Base-by-base conservation (phyloP, 768 basidiomycete genomes). In the Royoungia palumana region DNA sequence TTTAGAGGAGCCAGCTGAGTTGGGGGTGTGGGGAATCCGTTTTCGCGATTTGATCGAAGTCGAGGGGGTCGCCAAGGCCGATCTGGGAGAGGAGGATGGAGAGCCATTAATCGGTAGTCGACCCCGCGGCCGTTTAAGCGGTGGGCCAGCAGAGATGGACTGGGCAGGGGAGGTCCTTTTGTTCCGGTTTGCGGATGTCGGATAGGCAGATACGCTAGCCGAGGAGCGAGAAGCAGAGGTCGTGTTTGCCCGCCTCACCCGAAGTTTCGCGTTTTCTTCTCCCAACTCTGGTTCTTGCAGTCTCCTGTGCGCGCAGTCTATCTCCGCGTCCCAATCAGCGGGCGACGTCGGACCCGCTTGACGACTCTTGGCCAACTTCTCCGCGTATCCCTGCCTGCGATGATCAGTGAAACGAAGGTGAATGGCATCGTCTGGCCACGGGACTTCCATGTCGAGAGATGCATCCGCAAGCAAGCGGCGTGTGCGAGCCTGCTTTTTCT, bases 301-400 rank as follows among this genome's bases (percentile, higher is more conserved):
- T 34, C 43, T 54, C 5, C 44, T 35, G 34, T 57, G 54, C 0
- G 53, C 54, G 1, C 11, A 34, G 6, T 67, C 65, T 42, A 69
- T 51, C 30, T 67, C 58, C 34, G 53, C 51, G 21, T 69, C 67
- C 65, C 65, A 67, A 5, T 48, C 32, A 16, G 36, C 47, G 6
- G 65, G 46, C 16, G 55, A 55, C 19, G 35, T 28, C 7, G 48
- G 43, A 34, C 25, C 41, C 4, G 42, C 38, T 8, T 41, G 53
- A 32, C 40, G 46, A 30, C 35, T 51, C 35, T 57, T 58, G 11
- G 70, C 57, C 22, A 52, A 20, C 52, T 81, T 81, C 43, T 80
- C 77, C 0, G 72, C 60, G 44, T 70, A 75, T 1, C 72, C 79
- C 52, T 80, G 76, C 3, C 61, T 61, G 24, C 71, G 70, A 2